Evolutionary conservation across 208 protist genomes (phyloP).

Genomic region (Crithidia brevicula): DNA sequence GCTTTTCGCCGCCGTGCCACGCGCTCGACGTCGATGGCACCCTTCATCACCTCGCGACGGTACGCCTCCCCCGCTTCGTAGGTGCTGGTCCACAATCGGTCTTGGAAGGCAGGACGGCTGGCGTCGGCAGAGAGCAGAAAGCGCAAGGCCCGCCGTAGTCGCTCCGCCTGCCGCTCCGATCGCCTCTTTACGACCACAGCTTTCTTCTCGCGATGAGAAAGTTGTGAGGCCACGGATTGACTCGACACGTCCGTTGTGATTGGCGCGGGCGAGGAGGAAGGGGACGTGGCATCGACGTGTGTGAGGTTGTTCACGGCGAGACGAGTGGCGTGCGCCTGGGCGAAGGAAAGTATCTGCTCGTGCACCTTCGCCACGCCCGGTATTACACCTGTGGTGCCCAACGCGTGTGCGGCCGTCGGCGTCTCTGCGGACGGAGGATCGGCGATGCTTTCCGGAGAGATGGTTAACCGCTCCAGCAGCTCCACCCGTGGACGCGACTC

Average conservation of each 20-base stretch:
- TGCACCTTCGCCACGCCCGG: not conserved
- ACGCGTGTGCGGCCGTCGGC: not conserved
- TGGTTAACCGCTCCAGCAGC: slow-evolving; percentile 22
- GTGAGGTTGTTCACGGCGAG: slow-evolving; percentile 20
- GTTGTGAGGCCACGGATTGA: too few species aligned
- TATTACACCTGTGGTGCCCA: not conserved
- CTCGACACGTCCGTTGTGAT: too few species aligned
- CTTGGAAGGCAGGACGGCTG: slow-evolving; percentile 15
- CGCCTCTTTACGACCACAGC: not conserved
- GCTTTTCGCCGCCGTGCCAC: not conserved
- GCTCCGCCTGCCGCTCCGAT: slow-evolving; percentile 11
- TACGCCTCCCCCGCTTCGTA: slow-evolving; percentile 19
- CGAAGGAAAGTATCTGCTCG: slow-evolving; percentile 16
- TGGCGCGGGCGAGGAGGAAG: too few species aligned
- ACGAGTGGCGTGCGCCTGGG: slow-evolving; percentile 24
- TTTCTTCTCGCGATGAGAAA: not conserved
- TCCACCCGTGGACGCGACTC: slow-evolving; percentile 23
- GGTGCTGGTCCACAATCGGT: slow-evolving; percentile 29
- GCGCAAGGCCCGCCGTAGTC: slow-evolving; percentile 29
- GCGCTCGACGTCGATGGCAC: not conserved
- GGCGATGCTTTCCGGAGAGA: slow-evolving; percentile 12
- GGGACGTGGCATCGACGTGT: not conserved
- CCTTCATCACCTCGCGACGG: not conserved
- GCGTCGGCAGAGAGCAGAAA: slow-evolving; percentile 28
- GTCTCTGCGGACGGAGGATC: not conserved